A percentile compares a stretch with the other conserved stretches of the same genome.
phyloP scores from a whole-genome alignment of 2,329 filamentous ascomycete species.

The Parascedosporium putredinis region DNA sequence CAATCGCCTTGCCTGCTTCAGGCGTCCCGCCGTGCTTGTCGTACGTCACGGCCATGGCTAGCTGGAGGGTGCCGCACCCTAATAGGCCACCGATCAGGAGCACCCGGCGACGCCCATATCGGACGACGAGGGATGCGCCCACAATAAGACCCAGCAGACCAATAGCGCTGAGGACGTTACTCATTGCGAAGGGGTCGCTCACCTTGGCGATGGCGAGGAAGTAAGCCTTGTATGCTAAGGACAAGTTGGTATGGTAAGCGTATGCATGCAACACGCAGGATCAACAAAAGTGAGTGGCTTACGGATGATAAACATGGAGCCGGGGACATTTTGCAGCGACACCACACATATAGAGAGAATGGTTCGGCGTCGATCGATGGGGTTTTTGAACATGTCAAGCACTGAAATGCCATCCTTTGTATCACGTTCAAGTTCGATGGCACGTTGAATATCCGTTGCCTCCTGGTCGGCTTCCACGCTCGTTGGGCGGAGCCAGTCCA shows the following conservation, averaged over 20 bases:
- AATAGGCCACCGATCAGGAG: not conserved
- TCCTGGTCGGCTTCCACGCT: not conserved
- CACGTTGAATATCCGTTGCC: not conserved
- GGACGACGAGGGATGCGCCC: not conserved
- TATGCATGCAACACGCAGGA: too few species aligned
- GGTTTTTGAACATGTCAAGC: not conserved
- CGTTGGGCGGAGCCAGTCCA: not conserved
- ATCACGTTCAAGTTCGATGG: not conserved
- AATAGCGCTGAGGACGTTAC: not conserved
- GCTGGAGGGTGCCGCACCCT: not conserved
- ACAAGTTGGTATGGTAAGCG: not conserved
- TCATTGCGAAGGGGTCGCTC: not conserved
- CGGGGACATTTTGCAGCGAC: not conserved
- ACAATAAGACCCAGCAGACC: not conserved
- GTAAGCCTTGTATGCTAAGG: not conserved
- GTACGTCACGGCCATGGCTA: not conserved
- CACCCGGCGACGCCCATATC: not conserved
- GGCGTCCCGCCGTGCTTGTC: not conserved
- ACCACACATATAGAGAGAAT: not conserved
- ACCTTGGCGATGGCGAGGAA: not conserved
- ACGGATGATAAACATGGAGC: not conserved
- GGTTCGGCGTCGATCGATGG: not conserved
- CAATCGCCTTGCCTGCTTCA: not conserved
- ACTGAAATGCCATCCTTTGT: not conserved
- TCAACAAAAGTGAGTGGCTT: too few species aligned